Conservation (phyloP, 164 flowering plant genomes). For the Houttuynia cordata region DNA sequence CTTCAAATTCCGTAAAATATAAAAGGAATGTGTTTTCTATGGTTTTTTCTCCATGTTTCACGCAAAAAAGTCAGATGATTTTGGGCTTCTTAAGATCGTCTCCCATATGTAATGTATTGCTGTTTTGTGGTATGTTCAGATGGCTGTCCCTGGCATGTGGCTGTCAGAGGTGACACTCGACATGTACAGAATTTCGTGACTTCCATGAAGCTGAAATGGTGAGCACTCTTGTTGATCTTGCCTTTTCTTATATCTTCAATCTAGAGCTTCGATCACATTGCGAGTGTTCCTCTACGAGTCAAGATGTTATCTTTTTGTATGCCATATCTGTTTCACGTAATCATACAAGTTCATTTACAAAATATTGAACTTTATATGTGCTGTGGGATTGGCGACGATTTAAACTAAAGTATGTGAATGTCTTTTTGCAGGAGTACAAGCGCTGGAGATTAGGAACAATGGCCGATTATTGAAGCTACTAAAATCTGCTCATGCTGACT, state of each 20-base stretch:
- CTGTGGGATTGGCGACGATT: too few relatives aligned
- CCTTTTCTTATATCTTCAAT: background rate
- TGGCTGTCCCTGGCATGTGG: conserved; percentile 38
- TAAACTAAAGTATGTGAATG: too few relatives aligned
- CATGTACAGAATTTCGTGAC: conserved; percentile 35
- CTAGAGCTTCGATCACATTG: background rate
- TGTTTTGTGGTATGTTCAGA: conserved; percentile 20
- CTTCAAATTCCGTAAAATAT: background rate
- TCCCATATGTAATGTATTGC: background rate
- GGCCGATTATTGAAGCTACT: too few relatives aligned
- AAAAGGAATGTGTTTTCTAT: background rate
- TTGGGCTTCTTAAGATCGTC: background rate
- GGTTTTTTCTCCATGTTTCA: too few relatives aligned
- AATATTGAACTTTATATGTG: too few relatives aligned
- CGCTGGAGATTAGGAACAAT: too few relatives aligned
- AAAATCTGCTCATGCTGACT: too few relatives aligned
- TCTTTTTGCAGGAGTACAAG: too few relatives aligned
- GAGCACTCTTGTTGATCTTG: background rate
- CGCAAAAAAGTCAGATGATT: background rate
- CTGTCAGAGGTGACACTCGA: conserved; percentile 37
- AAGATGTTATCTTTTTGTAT: background rate
- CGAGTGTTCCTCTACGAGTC: background rate
- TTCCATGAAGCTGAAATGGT: conserved; percentile 14
- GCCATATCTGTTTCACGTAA: background rate
- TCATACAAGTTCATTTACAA: background rate